phyloP scores from a whole-genome alignment of 768 basidiomycete genomes.

The Gymnopilus dilepis region DNA sequence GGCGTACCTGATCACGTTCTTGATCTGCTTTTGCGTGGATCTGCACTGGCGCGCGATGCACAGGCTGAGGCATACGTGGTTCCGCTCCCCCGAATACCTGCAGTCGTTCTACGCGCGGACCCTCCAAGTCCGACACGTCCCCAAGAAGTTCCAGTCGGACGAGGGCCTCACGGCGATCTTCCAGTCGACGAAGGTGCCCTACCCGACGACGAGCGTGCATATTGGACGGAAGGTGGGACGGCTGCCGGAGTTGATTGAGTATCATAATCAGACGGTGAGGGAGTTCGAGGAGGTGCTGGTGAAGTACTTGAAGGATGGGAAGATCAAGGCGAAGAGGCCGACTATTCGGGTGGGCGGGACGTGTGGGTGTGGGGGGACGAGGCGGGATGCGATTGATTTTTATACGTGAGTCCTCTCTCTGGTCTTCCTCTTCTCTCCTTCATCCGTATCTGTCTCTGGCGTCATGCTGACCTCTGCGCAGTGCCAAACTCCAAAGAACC shows the following conservation, averaged over 20 bases:
- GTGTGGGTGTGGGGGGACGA: conserved; percentile 82
- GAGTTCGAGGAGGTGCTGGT: conserved; percentile 91
- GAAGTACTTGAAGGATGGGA: conserved; percentile 85
- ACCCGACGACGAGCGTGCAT: conserved; percentile 91
- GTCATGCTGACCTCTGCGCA: conserved; percentile 20
- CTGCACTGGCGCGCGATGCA: conserved; percentile 82
- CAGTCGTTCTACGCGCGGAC: conserved; percentile 94
- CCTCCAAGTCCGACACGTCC: conserved; percentile 79
- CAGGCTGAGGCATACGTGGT: conserved; percentile 82
- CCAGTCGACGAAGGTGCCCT: conserved; percentile 76
- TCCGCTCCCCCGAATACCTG: conserved; percentile 87
- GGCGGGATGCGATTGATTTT: conserved; percentile 91
- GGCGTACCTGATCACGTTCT: conserved; percentile 79
- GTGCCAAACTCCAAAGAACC: conserved; percentile 63
- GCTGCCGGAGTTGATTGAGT: conserved; percentile 89
- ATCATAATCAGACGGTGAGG: conserved; percentile 92
- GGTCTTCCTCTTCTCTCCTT: not conserved
- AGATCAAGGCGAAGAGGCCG: conserved; percentile 81
- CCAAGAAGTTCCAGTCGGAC: conserved; percentile 83
- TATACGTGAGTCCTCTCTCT: conserved; percentile 69
- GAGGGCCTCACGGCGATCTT: conserved; percentile 82
- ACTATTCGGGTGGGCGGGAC: conserved; percentile 79
- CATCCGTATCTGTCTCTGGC: conserved; percentile 3
- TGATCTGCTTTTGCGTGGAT: conserved; percentile 76
- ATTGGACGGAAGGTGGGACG: conserved; percentile 87